Evolutionary conservation across 495 filamentous ascomycete genomes (phyloP).

Genomic region (Aspergillus ostianus): DNA sequence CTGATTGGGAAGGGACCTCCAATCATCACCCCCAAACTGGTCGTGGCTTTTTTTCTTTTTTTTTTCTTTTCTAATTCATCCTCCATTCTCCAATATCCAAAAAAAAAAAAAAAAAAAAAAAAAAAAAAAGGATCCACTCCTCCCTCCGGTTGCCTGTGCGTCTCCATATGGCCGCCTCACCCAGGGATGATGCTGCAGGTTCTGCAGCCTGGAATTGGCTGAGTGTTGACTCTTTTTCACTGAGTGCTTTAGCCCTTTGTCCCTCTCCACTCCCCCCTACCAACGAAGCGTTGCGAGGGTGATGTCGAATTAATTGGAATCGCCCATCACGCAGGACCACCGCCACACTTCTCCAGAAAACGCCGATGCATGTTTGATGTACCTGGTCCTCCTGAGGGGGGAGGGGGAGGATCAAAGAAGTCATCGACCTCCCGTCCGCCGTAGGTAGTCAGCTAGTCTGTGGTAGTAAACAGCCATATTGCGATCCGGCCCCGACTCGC

Average conservation of each 20-base stretch:
- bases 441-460: too few relatives aligned
- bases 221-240: too few relatives aligned
- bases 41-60: too few relatives aligned
- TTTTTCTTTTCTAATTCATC: too few relatives aligned
- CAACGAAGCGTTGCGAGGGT: neutral
- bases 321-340: neutral
- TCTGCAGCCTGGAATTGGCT: conserved; percentile 19
- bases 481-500: conserved; percentile 23
- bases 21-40: too few relatives aligned
- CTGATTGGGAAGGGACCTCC: neutral
- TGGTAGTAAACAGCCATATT: conserved; percentile 12
- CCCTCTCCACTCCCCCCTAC: conserved; percentile 10
- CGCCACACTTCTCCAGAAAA: conserved; percentile 4
- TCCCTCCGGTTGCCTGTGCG: conserved; percentile 4
- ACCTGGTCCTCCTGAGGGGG: conserved; percentile 4
- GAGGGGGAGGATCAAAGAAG: too few relatives aligned
- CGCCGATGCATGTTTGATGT: conserved; percentile 9
- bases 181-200: conserved; percentile 19
- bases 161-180: conserved; percentile 19
- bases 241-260: conserved; percentile 1
- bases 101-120: too few relatives aligned
- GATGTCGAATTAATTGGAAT: conserved; percentile 9
- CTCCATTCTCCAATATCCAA: neutral
- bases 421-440: too few relatives aligned
- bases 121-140: neutral